A percentile compares a stretch with the other conserved stretches of the same genome.
These are phyloP conservation scores for Citrullus mucosospermus DNA, from an alignment of 306 rosid species.

Conservation along the genomic window DNA sequence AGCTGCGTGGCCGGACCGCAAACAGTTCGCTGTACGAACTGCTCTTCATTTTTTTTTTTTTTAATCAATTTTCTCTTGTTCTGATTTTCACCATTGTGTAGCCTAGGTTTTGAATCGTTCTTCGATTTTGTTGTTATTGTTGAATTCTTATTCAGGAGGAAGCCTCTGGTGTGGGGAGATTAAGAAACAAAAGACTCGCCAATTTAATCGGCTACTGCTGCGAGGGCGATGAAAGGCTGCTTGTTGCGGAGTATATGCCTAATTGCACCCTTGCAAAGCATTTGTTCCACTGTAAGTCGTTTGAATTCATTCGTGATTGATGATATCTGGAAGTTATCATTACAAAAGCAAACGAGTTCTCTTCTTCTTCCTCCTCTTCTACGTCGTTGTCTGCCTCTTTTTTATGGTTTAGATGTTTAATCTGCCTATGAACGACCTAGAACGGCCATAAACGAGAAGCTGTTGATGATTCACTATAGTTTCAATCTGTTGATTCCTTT, in stretches of 20 bases:
- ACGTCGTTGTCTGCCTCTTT: neutral
- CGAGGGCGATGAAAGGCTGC: constrained; percentile 63
- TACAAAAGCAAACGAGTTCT: neutral
- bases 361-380: neutral
- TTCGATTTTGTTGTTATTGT: neutral
- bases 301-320: neutral
- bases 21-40: constrained; percentile 45
- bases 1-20: constrained; percentile 59
- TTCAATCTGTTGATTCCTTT: neutral
- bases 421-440: neutral
- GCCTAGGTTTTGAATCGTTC: neutral
- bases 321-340: neutral
- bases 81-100: neutral
- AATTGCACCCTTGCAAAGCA: constrained; percentile 74
- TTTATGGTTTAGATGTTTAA: neutral
- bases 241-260: constrained; percentile 73
- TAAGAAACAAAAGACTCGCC: constrained; percentile 52
- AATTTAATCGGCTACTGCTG: constrained; percentile 81
- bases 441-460: neutral
- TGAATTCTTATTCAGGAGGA: constrained; percentile 32
- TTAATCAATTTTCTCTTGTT: neutral
- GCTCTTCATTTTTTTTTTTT: neutral
- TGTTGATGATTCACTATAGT: neutral
- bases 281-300: constrained; percentile 49
- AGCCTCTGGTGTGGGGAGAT: constrained; percentile 58